Base-by-base conservation (phyloP, 352 stramenopile genomes). In the Phytophthora chlamydospora region DNA sequence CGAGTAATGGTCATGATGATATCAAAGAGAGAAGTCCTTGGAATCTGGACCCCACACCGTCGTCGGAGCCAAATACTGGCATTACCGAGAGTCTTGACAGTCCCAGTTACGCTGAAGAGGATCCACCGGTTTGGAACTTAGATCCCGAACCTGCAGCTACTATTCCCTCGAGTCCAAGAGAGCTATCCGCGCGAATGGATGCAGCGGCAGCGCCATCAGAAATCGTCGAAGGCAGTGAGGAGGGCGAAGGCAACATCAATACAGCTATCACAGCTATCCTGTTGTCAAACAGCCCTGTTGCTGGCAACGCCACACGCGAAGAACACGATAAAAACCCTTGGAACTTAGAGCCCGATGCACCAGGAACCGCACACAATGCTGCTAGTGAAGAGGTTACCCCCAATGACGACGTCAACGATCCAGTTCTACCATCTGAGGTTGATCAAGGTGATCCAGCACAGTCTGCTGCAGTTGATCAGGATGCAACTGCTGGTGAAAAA, bases 21-120 rank as follows among this genome's bases (percentile, higher is more conserved):
- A 29, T 14, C 16, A 13, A 14, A 24, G 45, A 46, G 6, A 54
- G 14, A 29, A 50, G 44, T 3, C 17, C 58, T 42, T 63, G 60
- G 60, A 68, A 62, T 45, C 11, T 57, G 43, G 38, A 66, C 50
- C 62, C 61, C 0, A 49, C 10, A 6, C 34, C 51, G 19, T 8
- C 35, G 6, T 17, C 50, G n/a, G n/a, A 14, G 12, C 27, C 40
- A 31, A 4, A 4, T 34, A 6, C 24, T 1, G 24, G 3, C 33
- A 38, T 19, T 6, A 27, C 7, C 32, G 27, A 67, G n/a, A 4
- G 4, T 13, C 11, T 24, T 40, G 14, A 6, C 13, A n/a, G 4
- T 32, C n/a, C 6, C 33, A 17, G 17, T 12, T 16, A 10, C 19
- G 21, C n/a, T n/a, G 41, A 60, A 10, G 32, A 24, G 33, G 35